Evolutionary conservation across 192 early-diverging fungal genomes (phyloP), one percentile per base, ranked within the genome.

Genomic region (Phycomyces blakesleeanus): DNA sequence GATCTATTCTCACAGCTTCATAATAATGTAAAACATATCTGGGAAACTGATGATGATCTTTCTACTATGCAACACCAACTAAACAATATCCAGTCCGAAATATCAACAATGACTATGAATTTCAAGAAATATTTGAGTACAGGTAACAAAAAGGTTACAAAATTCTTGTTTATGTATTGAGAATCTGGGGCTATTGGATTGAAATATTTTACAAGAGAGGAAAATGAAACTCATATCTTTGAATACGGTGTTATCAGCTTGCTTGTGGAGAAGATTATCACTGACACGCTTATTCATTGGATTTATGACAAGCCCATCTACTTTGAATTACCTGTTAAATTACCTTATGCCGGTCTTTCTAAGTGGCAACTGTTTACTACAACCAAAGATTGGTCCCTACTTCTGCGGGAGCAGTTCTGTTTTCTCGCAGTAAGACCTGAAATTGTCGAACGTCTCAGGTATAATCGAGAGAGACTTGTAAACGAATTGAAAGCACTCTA

Each of bases 31-130:
- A n/a, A 41, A 2, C 37, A 44, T 18, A 78, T 78, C 44, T 73
- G 77, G 8, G 77, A 73, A 29, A 78, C 77, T 0, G 77, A 78
- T 42, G 77, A 78, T 38, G 77, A 78, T 39, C 67, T 75, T 16
- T 75, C 73, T 10, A 78, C 77, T 8, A 75, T 78, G 27, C 69
- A 72, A 25, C 56, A 68, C 22, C 67, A 74, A 15, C 53, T 78
- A 18, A 70, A 61, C n/a, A 58, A 69, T 24, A 57, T 78, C 16
- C 63, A 65, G 44, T 29, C 38, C 12, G 42, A 55, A 21, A 47
- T 57, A 15, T 7, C 42, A 6, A 54, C 56, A n/a, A 39, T 65
- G 26, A 14, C 54, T 37, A 65, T 65, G 63, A 47, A 39, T 11
- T 26, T 65, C 1, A 51, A 53, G n/a, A 37, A 51, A 5, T 40